Conservation (phyloP, 441 rosid species). For the Pelargonium hybrid region DNA sequence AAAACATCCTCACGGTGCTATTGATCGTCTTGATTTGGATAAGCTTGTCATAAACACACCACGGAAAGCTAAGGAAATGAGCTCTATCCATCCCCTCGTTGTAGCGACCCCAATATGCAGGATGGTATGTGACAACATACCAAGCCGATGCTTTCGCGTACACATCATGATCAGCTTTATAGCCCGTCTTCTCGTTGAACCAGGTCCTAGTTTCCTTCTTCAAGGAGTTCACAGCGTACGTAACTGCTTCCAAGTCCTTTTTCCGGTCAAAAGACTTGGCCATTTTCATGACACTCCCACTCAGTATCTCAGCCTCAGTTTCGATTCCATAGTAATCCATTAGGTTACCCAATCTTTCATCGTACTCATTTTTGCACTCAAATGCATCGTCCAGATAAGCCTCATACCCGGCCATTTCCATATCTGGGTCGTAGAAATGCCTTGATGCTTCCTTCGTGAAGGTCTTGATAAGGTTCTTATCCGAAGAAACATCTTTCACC, state of each 20-base stretch:
- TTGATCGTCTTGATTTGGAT: constrained; percentile 11
- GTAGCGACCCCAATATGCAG: constrained; percentile 10
- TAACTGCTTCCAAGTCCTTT: constrained; percentile 1
- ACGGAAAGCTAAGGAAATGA: constrained; percentile 16
- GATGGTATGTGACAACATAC: constrained; percentile 1
- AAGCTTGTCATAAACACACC: constrained; percentile 6
- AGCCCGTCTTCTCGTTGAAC: constrained; percentile 11
- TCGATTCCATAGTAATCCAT: constrained; percentile 12
- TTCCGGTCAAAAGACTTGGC: constrained; percentile 1
- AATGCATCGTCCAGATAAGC: constrained; percentile 5
- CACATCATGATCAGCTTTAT: not conserved
- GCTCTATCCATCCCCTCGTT: constrained; percentile 9
- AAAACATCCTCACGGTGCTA: not conserved
- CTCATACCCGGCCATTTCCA: constrained; percentile 15
- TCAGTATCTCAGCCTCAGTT: constrained; percentile 18
- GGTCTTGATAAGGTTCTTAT: not conserved
- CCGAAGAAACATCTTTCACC: constrained; percentile 6
- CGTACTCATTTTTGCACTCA: constrained; percentile 10
- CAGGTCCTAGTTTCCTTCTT: constrained; percentile 16
- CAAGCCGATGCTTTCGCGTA: constrained; percentile 23
- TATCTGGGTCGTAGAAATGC: constrained; percentile 13
- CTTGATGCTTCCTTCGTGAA: constrained; percentile 16
- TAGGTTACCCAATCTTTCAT: constrained; percentile 13
- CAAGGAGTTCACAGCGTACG: constrained; percentile 8
- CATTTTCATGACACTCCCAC: constrained; percentile 12